Conservation (phyloP, 441 rosid genomes). For the Jatropha multifida region DNA sequence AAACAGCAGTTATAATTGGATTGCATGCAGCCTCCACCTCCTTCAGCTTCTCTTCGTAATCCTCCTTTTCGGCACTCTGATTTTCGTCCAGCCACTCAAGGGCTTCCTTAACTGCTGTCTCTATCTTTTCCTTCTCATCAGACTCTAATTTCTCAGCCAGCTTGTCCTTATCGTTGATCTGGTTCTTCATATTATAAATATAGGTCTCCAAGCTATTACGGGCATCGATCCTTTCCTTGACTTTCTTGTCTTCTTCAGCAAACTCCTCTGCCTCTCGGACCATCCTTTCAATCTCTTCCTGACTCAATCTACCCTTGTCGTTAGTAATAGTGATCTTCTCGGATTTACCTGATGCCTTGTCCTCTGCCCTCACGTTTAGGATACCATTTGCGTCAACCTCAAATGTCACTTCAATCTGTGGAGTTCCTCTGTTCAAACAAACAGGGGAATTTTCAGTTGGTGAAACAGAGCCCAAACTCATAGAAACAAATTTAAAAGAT, state of each 20-base stretch:
- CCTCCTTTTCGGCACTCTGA: constrained; percentile 69
- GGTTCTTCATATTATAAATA: constrained; percentile 86
- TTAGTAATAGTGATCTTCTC: constrained; percentile 89
- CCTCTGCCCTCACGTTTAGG: constrained; percentile 79
- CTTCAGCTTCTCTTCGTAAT: constrained; percentile 81
- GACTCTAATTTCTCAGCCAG: constrained; percentile 71
- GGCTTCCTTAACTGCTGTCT: constrained; percentile 65
- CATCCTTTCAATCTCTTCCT: constrained; percentile 90
- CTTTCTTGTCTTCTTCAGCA: constrained; percentile 89
- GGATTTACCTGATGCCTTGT: constrained; percentile 72
- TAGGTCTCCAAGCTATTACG: constrained; percentile 79
- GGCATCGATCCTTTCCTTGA: constrained; percentile 74
- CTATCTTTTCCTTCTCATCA: constrained; percentile 82
- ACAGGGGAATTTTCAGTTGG: not conserved
- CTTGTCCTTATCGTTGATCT: constrained; percentile 77
- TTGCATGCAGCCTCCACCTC: constrained; percentile 88
- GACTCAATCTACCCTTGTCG: constrained; percentile 84
- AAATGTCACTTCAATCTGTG: constrained; percentile 86
- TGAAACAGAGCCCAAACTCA: not conserved
- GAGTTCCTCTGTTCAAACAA: constrained; percentile 64
- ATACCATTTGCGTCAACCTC: constrained; percentile 93
- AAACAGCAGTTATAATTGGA: constrained; percentile 69
- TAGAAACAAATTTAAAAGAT: not conserved
- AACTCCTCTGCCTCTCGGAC: constrained; percentile 82
- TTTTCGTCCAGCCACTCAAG: constrained; percentile 80